phyloP scores from a whole-genome alignment of 495 filamentous ascomycete species.

The Rostrohypoxylon terebratum region DNA sequence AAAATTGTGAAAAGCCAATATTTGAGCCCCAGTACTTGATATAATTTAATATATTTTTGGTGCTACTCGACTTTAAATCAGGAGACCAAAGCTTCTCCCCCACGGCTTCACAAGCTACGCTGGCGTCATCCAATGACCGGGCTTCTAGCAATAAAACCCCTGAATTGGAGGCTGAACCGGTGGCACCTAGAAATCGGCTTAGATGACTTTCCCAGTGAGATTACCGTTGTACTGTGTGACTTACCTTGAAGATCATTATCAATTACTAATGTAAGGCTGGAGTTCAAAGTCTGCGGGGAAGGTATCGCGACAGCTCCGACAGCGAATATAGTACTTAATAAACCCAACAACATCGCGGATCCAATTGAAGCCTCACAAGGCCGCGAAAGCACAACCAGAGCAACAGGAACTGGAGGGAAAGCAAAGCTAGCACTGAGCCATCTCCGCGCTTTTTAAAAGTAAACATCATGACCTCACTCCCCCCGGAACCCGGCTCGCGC shows the following conservation, averaged over 20 bases:
- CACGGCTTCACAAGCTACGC: slow-evolving; percentile 49
- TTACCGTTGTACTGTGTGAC: background rate
- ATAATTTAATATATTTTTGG: slow-evolving; percentile 57
- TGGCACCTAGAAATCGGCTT: slow-evolving; percentile 45
- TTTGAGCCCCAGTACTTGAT: slow-evolving; percentile 48
- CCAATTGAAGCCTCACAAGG: background rate
- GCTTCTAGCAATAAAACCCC: slow-evolving; percentile 55
- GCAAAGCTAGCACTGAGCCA: background rate
- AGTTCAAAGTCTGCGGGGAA: slow-evolving; percentile 52
- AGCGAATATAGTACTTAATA: slow-evolving; percentile 27
- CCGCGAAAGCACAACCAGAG: background rate
- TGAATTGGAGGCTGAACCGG: slow-evolving; percentile 54
- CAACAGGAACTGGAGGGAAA: background rate
- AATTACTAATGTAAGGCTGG: slow-evolving; percentile 53
- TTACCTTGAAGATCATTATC: slow-evolving; percentile 60
- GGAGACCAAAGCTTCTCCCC: slow-evolving; percentile 61
- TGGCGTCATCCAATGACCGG: slow-evolving; percentile 45
- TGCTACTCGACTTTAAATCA: slow-evolving; percentile 48
- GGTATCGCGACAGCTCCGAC: slow-evolving; percentile 41
- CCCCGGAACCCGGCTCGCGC: slow-evolving; percentile 14
- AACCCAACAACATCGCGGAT: slow-evolving; percentile 23
- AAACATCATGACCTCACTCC: slow-evolving; percentile 1
- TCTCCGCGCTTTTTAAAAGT: background rate
- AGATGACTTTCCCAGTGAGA: background rate
- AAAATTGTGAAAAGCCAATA: slow-evolving; percentile 47